These are phyloP conservation scores for Toxicodendron radicans DNA, from an alignment of 345 rosid species.

Conservation along the genomic window DNA sequence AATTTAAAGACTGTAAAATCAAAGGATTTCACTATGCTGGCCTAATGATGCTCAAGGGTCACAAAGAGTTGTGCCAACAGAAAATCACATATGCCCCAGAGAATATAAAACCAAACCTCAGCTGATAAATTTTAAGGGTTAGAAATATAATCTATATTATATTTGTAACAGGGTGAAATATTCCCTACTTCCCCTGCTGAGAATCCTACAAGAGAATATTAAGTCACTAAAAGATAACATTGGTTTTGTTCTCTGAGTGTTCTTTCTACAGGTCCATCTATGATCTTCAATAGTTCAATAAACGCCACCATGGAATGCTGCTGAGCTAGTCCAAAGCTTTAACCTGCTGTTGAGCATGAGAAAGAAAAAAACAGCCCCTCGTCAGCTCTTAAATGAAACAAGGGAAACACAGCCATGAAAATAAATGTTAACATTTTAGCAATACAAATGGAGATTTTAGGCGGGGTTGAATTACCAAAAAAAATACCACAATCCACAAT, in stretches of 20 bases:
- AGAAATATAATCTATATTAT: neutral
- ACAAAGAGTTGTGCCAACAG: neutral
- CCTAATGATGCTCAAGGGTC: neutral
- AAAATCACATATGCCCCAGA: neutral
- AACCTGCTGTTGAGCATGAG: neutral
- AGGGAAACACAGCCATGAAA: neutral
- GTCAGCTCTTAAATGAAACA: neutral
- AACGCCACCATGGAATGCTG: neutral
- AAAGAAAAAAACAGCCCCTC: neutral
- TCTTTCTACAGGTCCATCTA: neutral
- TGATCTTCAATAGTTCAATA: neutral
- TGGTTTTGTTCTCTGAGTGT: neutral
- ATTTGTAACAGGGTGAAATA: neutral
- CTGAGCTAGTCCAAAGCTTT: slow-evolving; percentile 10
- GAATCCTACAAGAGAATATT: neutral
- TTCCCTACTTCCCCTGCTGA: neutral
- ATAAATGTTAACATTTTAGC: neutral
- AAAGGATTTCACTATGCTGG: too few species aligned
- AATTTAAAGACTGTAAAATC: too few species aligned
- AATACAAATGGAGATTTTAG: neutral
- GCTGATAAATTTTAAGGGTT: neutral
- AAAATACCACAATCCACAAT: neutral
- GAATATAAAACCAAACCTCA: neutral
- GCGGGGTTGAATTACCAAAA: neutral
- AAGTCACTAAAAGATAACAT: neutral